A percentile compares a stretch with the other conserved stretches of the same genome.
Evolutionary conservation across 2,329 filamentous ascomycete genomes (phyloP).

Genomic region (Talaromyces sp.): DNA sequence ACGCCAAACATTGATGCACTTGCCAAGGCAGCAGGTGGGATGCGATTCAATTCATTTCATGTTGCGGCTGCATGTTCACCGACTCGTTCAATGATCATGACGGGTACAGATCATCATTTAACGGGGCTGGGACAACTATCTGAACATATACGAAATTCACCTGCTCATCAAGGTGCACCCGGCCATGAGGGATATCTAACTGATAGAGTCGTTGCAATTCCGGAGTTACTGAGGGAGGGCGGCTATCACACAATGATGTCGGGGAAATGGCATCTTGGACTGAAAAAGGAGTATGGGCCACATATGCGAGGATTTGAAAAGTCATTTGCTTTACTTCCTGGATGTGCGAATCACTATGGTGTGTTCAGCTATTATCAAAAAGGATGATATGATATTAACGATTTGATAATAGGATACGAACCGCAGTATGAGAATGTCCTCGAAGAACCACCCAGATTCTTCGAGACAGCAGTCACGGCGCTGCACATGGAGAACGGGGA

Average conservation of each 20-base stretch:
- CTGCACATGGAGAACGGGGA: slow-evolving; percentile 12
- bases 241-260: slow-evolving; percentile 40
- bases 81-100: slow-evolving; percentile 36
- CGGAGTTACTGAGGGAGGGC: slow-evolving; percentile 36
- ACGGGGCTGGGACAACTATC: slow-evolving; percentile 31
- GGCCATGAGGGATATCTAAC: slow-evolving; percentile 43
- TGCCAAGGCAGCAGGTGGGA: slow-evolving; percentile 15
- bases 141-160: slow-evolving; percentile 4
- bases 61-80: slow-evolving; percentile 36
- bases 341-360: slow-evolving; percentile 39
- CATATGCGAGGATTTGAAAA: slow-evolving; percentile 33
- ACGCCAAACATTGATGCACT: slow-evolving; percentile 20
- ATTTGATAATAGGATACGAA: slow-evolving; percentile 28
- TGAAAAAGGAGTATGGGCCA: slow-evolving; percentile 31
- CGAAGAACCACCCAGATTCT: slow-evolving; percentile 16
- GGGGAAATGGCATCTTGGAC: slow-evolving; percentile 42
- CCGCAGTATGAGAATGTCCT: slow-evolving; percentile 16
- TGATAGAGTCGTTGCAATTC: slow-evolving; percentile 34
- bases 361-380: not conserved
- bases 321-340: slow-evolving; percentile 33
- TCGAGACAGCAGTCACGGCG: slow-evolving; percentile 6
- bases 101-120: slow-evolving; percentile 35
- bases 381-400: not conserved
- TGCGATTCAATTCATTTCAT: slow-evolving; percentile 33
- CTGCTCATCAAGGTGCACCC: slow-evolving; percentile 25